Evolutionary conservation across 192 early-diverging fungal genomes (phyloP).

Genomic region (Oehlia diaphana): DNA sequence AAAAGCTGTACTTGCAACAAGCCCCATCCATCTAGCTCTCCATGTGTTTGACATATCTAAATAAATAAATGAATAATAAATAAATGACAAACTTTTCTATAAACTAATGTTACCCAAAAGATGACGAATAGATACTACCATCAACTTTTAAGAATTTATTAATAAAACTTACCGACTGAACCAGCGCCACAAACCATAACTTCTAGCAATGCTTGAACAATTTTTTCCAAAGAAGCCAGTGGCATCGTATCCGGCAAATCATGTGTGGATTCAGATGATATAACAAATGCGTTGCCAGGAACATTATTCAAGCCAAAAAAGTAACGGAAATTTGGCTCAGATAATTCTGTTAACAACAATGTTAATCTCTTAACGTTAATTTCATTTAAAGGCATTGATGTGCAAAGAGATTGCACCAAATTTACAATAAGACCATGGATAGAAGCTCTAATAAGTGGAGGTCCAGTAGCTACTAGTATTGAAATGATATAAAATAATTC

Average conservation of each 20-base stretch:
- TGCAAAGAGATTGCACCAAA: conserved; percentile 81
- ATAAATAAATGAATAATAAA: background rate
- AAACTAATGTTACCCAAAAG: too few relatives aligned
- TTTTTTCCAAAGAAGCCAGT: conserved; percentile 49
- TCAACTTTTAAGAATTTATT: background rate
- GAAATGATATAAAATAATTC: conserved; percentile 87
- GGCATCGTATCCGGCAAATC: conserved; percentile 56
- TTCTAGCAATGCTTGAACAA: conserved; percentile 65
- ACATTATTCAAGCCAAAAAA: conserved; percentile 77
- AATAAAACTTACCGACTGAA: conserved; percentile 51
- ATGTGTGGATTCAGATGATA: conserved; percentile 53
- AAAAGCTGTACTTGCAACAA: conserved; percentile 91
- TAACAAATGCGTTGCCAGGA: conserved; percentile 67
- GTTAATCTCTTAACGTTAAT: conserved; percentile 57
- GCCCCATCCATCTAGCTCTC: conserved; percentile 90
- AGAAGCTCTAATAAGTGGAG: conserved; percentile 80
- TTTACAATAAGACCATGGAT: conserved; percentile 95
- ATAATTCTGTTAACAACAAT: conserved; percentile 70
- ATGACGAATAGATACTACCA: background rate
- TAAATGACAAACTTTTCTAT: background rate
- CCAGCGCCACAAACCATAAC: conserved; percentile 66
- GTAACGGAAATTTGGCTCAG: conserved; percentile 75
- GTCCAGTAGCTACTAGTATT: conserved; percentile 82
- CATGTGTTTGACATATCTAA: conserved; percentile 77
- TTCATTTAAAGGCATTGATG: conserved; percentile 58